These are phyloP conservation scores for Geosmithia flava DNA, from an alignment of 2,329 filamentous ascomycete genomes.

Conservation along the genomic window DNA sequence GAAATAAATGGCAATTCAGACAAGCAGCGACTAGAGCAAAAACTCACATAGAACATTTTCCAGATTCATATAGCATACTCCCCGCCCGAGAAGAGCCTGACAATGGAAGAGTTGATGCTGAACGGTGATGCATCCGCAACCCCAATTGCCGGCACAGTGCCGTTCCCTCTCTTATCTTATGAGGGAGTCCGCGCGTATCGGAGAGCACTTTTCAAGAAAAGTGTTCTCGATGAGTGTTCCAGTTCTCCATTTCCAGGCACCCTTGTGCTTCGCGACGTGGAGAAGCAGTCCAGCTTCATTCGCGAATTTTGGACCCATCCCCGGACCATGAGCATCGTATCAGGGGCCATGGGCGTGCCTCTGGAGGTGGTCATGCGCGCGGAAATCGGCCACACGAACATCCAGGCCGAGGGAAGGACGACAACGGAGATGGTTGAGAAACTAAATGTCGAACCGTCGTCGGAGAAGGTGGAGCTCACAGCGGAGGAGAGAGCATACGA, in stretches of 20 bases:
- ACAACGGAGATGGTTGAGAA: constrained; percentile 5
- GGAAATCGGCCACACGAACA: constrained; percentile 46
- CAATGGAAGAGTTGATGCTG: constrained; percentile 9
- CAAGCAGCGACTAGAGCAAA: too few species aligned
- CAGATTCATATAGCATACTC: too few species aligned
- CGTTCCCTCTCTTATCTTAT: constrained; percentile 13
- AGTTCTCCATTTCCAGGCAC: constrained; percentile 9
- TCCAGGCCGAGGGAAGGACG: constrained; percentile 14
- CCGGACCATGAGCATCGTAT: constrained; percentile 38
- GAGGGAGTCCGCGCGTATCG: constrained; percentile 9
- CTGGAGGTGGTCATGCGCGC: constrained; percentile 42
- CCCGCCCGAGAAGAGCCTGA: constrained; percentile 2
- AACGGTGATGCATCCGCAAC: constrained; percentile 7
- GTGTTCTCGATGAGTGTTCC: constrained; percentile 15
- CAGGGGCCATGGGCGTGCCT: constrained; percentile 43
- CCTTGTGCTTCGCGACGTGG: constrained; percentile 11
- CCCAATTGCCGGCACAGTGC: constrained; percentile 13
- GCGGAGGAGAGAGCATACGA: too few species aligned
- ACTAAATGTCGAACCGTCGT: too few species aligned
- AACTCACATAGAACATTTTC: too few species aligned
- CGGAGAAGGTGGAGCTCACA: too few species aligned
- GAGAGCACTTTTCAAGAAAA: constrained; percentile 8
- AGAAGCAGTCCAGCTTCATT: constrained; percentile 15
- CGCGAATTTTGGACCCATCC: constrained; percentile 37
- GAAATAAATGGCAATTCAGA: too few species aligned